A percentile compares a stretch with the other conserved stretches of the same genome.
Evolutionary conservation across 257 asterid genomes (phyloP).

Genomic region (Catharanthus roseus): DNA sequence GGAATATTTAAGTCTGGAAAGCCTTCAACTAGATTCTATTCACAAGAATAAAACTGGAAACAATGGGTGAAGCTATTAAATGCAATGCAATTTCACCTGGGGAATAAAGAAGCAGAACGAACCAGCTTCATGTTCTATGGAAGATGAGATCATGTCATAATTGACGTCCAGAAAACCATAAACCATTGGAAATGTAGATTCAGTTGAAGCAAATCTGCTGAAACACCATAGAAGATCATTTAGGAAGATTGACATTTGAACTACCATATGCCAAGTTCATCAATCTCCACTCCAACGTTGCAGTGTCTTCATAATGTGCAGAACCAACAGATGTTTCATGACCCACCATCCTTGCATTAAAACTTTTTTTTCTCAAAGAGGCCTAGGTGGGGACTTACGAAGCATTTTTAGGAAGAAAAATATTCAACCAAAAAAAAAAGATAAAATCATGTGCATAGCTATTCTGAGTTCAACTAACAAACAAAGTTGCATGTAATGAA

Average conservation of each 20-base stretch:
- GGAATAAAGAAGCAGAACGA: slow-evolving; percentile 69
- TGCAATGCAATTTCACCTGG: slow-evolving; percentile 40
- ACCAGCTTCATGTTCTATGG: slow-evolving; percentile 51
- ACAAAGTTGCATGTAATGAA: neutral
- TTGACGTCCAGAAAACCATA: slow-evolving; percentile 69
- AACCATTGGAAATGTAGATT: slow-evolving; percentile 60
- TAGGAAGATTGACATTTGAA: neutral
- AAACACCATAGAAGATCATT: slow-evolving; percentile 15
- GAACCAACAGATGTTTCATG: neutral
- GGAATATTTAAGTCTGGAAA: neutral
- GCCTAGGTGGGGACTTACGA: neutral
- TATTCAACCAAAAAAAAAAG: too few species aligned
- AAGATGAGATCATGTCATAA: slow-evolving; percentile 38
- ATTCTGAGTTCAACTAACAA: neutral
- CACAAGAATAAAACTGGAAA: neutral
- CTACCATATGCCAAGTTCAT: neutral
- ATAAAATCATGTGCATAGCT: neutral
- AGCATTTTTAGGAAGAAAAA: neutral
- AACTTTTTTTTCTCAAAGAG: neutral
- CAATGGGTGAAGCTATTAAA: slow-evolving; percentile 5
- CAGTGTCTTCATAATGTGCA: neutral
- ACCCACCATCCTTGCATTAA: neutral
- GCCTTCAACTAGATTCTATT: neutral
- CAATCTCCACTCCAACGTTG: neutral
- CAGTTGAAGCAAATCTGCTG: slow-evolving; percentile 53